A percentile compares a stretch with the other conserved stretches of the same genome.
These are phyloP conservation scores for Neurospora hispaniola DNA, from an alignment of 495 filamentous ascomycete genomes.

Conservation along the genomic window DNA sequence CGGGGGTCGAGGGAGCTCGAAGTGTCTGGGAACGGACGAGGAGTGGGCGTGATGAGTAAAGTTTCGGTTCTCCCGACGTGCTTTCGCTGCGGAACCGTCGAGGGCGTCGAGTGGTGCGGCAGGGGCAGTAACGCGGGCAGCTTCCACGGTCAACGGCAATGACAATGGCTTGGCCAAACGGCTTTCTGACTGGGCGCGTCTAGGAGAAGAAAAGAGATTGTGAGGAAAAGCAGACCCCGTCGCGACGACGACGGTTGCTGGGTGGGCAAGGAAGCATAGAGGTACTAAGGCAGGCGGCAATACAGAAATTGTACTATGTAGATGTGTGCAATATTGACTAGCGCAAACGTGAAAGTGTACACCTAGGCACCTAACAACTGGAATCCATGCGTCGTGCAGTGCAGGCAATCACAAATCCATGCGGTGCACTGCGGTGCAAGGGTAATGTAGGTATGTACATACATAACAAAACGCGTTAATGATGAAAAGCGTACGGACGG, in stretches of 20 bases:
- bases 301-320: background rate
- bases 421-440: background rate
- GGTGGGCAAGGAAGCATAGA: background rate
- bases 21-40: background rate
- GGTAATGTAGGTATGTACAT: background rate
- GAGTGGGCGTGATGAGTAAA: background rate
- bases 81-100: background rate
- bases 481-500: background rate
- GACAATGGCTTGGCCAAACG: background rate
- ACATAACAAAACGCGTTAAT: background rate
- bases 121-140: background rate
- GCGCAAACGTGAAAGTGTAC: background rate
- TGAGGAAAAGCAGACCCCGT: background rate
- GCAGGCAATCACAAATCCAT: background rate
- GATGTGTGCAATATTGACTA: background rate
- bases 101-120: background rate
- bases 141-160: background rate
- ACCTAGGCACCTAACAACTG: no score
- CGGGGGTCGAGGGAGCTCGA: background rate
- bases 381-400: background rate
- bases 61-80: background rate
- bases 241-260: background rate
- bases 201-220: background rate
- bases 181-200: background rate
- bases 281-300: background rate